phyloP scores from a whole-genome alignment of 257 asterid genomes.

The Gentiana straminea region DNA sequence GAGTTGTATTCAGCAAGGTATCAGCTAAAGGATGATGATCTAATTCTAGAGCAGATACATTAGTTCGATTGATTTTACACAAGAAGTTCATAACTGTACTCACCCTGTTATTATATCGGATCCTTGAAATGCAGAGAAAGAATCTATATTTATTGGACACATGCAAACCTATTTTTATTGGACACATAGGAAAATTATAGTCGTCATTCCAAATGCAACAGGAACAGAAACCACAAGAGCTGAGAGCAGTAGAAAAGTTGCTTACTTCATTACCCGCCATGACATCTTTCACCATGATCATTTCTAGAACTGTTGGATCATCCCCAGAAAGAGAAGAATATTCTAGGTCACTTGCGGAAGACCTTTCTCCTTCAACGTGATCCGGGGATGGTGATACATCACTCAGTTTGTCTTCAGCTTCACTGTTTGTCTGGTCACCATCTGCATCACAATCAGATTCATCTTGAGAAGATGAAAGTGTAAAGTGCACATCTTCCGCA shows the following conservation, averaged over 20 bases:
- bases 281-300: constrained; percentile 77
- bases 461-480: constrained; percentile 41
- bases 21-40: too few relatives aligned
- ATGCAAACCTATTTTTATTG: neutral
- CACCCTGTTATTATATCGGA: too few relatives aligned
- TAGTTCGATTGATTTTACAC: too few relatives aligned
- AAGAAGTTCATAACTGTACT: too few relatives aligned
- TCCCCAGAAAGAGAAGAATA: constrained; percentile 33
- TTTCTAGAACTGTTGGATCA: constrained; percentile 50
- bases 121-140: too few relatives aligned
- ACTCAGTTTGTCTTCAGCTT: constrained; percentile 22
- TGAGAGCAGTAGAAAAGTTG: constrained; percentile 7
- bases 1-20: too few relatives aligned
- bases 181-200: too few relatives aligned
- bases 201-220: neutral
- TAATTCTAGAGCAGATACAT: too few relatives aligned
- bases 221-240: neutral
- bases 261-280: constrained; percentile 65
- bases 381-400: constrained; percentile 22
- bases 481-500: constrained; percentile 86
- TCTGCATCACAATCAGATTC: constrained; percentile 40
- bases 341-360: constrained; percentile 34
- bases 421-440: constrained; percentile 14
- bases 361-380: constrained; percentile 21
- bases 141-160: too few relatives aligned